These are phyloP conservation scores for Cyphellophora europaea DNA, from an alignment of 2,329 filamentous ascomycete species.

Conservation along the genomic window DNA sequence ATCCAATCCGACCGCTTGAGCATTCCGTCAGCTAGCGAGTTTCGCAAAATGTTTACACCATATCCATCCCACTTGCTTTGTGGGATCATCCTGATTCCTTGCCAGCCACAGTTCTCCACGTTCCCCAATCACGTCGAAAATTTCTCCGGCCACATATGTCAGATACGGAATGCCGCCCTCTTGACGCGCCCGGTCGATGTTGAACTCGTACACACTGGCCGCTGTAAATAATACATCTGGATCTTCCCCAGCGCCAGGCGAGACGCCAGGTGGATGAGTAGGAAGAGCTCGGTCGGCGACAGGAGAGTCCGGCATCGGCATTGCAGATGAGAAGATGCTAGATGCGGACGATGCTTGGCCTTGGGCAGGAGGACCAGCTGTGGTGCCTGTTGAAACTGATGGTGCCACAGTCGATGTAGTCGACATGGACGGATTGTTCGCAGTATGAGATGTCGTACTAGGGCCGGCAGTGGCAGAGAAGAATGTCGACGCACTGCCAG, in stretches of 20 bases:
- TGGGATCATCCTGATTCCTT: conserved; percentile 86
- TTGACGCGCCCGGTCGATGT: conserved; percentile 82
- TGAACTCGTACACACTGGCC: conserved; percentile 92
- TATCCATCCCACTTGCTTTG: conserved; percentile 81
- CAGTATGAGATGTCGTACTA: conserved; percentile 16
- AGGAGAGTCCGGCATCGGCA: conserved; percentile 65
- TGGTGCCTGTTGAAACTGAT: no score
- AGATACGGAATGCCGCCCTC: conserved; percentile 95
- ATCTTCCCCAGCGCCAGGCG: conserved; percentile 24
- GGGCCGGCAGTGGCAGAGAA: conserved; percentile 19
- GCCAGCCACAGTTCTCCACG: conserved; percentile 97
- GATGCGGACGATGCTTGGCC: conserved; percentile 41
- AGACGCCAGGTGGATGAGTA: conserved; percentile 26
- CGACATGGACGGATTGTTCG: neutral
- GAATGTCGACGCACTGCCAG: conserved; percentile 19
- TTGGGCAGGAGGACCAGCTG: no score
- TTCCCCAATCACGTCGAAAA: conserved; percentile 87
- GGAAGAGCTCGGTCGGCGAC: conserved; percentile 15
- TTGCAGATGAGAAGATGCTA: conserved; percentile 75
- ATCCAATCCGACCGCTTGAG: no score
- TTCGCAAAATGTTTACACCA: conserved; percentile 96
- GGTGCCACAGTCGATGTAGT: conserved; percentile 39
- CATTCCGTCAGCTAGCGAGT: conserved; percentile 29
- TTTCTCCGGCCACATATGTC: conserved; percentile 90
- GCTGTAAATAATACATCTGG: conserved; percentile 76